phyloP scores from a whole-genome alignment of 2,329 filamentous ascomycete species.

The Hypoxylon sp. region DNA sequence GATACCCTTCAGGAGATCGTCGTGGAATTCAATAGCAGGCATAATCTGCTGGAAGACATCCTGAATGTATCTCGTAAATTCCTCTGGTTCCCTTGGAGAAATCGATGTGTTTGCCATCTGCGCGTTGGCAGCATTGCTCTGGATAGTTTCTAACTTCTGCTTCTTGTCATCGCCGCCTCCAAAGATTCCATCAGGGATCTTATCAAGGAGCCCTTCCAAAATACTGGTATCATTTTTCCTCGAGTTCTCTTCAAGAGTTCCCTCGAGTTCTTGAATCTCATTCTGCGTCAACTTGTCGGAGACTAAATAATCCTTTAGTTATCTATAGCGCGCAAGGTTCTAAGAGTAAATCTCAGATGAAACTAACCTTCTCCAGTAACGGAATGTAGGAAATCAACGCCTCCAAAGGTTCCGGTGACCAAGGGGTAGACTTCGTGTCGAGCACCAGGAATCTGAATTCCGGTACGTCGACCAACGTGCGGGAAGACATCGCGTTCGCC shows the following conservation, averaged over 20 bases:
- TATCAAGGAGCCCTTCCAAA: constrained; percentile 83
- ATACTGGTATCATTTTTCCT: constrained; percentile 78
- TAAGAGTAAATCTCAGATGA: neutral
- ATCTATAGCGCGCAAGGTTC: constrained; percentile 1
- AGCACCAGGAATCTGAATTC: constrained; percentile 77
- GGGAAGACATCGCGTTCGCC: constrained; percentile 87
- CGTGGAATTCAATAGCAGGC: constrained; percentile 92
- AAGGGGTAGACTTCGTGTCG: constrained; percentile 80
- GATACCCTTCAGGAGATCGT: constrained; percentile 86
- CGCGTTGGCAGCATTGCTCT: constrained; percentile 79
- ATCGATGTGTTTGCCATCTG: constrained; percentile 83
- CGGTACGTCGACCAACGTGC: constrained; percentile 84
- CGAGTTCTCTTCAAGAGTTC: constrained; percentile 77
- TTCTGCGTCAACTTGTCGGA: constrained; percentile 93
- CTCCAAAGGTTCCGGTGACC: constrained; percentile 93
- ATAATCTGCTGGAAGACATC: constrained; percentile 84
- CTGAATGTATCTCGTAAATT: constrained; percentile 83
- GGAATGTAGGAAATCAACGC: constrained; percentile 93
- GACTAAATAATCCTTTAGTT: constrained; percentile 62
- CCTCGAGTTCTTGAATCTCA: constrained; percentile 89
- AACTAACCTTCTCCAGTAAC: constrained; percentile 76
- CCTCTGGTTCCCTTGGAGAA: constrained; percentile 85
- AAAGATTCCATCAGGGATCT: constrained; percentile 85
- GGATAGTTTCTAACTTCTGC: constrained; percentile 82
- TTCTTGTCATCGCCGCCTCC: constrained; percentile 82